A percentile compares a stretch with the other conserved stretches of the same genome.
Evolutionary conservation across 805 yeast genomes (phyloP).

Genomic region (Komagataella kurtzmanii): DNA sequence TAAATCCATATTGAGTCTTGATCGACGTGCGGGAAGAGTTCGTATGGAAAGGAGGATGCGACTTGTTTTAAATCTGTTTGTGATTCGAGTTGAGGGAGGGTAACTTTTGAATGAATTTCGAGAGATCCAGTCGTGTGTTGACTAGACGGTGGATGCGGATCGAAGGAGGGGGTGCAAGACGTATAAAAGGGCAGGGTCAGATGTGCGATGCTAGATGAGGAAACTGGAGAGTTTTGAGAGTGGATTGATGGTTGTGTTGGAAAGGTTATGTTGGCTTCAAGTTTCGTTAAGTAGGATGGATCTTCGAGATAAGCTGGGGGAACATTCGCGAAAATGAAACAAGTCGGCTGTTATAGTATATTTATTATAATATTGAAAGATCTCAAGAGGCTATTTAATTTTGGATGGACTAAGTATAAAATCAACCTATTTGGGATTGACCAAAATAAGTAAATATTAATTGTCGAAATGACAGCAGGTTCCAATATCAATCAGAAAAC

Average conservation of each 20-base stretch:
- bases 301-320: not conserved
- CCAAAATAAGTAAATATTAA: not conserved
- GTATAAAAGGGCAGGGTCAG: not conserved
- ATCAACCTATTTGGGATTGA: no score
- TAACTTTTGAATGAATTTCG: not conserved
- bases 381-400: no score
- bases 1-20: constrained; percentile 35
- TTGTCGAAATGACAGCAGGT: not conserved
- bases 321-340: not conserved
- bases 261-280: not conserved
- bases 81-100: not conserved
- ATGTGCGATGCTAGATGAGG: not conserved
- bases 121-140: not conserved
- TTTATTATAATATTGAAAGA: not conserved
- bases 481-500: no score
- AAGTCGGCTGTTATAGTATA: not conserved
- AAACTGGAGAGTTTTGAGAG: not conserved
- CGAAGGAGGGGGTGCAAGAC: no score
- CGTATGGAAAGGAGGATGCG: not conserved
- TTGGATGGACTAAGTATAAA: no score
- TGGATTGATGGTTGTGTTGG: not conserved
- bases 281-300: not conserved
- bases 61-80: not conserved
- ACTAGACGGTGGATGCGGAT: not conserved
- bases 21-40: not conserved